Evolutionary conservation across 176 grass and related monocot genomes (phyloP), one percentile per base, ranked within the genome.

Genomic region (Oryza coarctata): DNA sequence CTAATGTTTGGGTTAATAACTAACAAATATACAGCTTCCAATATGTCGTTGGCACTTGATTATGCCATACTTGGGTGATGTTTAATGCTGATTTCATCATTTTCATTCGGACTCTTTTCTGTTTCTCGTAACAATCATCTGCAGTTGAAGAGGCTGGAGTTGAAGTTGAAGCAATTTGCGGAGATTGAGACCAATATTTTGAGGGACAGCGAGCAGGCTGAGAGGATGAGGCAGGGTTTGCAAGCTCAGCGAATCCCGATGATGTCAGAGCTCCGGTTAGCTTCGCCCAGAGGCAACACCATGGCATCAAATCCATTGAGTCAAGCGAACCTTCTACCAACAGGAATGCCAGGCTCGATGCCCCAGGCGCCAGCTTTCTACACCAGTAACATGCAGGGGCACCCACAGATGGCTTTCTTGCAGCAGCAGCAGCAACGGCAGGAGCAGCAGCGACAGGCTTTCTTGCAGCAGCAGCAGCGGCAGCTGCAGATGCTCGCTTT

Each of bases 141-240:
- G 60, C 87, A 99, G 96, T 84, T 99, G 49, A 99, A 99, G 79
- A 95, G 96, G 71, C 83, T 99, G 80, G 96, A 99, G 82, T 82
- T 95, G 81, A 99, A 99, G 85, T 25, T 99, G 85, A 99, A 99
- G 78, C 90, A 99, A 74, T 99, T 96, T 75, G 93, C 97, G 0
- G 97, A 99, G 80, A 73, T 99, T 1, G 97, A 99, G 80, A 99
- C 93, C 73, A 43, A 85, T 38, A 82, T 99, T 63, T 82, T 96
- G 80, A 99, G 94, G 87, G 93, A 96, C 81, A 94, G 97, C 6
- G 93, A 99, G 74, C 89, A 88, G 35, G 63, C 76, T 33, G 97
- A 99, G 76, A 70, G 76, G 66, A 17, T 70, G 82, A 95, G 93
- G 83, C 97, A 99, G 61, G 75, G 68, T 2, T 68, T 96, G 44